These are phyloP conservation scores for Staphylotrichum tortipilum DNA, from an alignment of 495 filamentous ascomycete species.

Conservation along the genomic window DNA sequence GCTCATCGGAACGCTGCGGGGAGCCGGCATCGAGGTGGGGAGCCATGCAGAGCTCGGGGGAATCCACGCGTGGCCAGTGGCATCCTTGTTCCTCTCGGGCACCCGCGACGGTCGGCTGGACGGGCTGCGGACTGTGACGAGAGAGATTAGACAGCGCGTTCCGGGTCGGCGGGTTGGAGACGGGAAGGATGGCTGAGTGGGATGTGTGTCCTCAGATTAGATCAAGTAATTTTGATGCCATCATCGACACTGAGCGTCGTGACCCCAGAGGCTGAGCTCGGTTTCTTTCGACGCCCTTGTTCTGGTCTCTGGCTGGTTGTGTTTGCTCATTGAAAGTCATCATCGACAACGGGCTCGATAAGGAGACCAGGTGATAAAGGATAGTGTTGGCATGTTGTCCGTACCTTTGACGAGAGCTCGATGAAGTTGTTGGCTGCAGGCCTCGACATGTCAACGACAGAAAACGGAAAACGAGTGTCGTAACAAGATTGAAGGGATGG, in stretches of 20 bases:
- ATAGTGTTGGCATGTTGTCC: too few relatives aligned
- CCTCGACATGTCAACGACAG: too few relatives aligned
- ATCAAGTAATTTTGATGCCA: conserved; percentile 42
- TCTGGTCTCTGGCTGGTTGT: conserved; percentile 32
- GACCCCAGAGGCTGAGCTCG: conserved; percentile 38
- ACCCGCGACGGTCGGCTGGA: conserved; percentile 45
- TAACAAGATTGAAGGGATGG: not conserved
- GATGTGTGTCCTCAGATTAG: conserved; percentile 40
- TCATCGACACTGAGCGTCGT: conserved; percentile 42
- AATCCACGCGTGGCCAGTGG: conserved; percentile 75
- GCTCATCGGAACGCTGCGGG: conserved; percentile 40
- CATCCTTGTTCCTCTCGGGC: conserved; percentile 55
- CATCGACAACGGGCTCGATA: conserved; percentile 19
- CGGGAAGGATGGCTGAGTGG: not conserved
- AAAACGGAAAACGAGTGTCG: too few relatives aligned
- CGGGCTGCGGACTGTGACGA: conserved; percentile 33
- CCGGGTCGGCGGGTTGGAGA: not conserved
- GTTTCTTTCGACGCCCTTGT: conserved; percentile 34
- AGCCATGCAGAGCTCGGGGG: conserved; percentile 48
- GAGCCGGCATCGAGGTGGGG: conserved; percentile 38
- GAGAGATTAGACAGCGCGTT: conserved; percentile 36
- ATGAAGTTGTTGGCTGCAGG: too few relatives aligned
- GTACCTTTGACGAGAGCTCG: too few relatives aligned
- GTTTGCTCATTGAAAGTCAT: conserved; percentile 37
- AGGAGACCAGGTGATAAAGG: not conserved